phyloP scores from a whole-genome alignment of 768 basidiomycete genomes.

The Panaeolus cyanescens region DNA sequence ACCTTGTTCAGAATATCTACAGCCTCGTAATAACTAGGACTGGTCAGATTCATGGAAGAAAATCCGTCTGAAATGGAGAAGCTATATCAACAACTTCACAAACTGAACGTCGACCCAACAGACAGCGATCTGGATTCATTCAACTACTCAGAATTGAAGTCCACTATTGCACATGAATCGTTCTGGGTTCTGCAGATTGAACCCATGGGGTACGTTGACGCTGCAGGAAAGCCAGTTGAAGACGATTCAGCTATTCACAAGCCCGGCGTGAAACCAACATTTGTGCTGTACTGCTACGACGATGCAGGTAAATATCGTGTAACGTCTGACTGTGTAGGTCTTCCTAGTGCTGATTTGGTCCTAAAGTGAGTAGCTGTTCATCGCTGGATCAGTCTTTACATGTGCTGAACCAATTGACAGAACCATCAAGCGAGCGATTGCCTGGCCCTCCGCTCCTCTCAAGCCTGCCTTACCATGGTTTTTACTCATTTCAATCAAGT shows the following conservation, averaged over 20 bases:
- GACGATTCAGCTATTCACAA: conserved; percentile 15
- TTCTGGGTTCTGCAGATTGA: conserved; percentile 36
- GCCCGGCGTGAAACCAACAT: conserved; percentile 22
- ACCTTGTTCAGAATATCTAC: not conserved
- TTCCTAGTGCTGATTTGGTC: conserved; percentile 30
- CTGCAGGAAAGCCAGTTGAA: conserved; percentile 13
- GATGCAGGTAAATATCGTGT: conserved; percentile 23
- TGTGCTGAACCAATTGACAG: conserved; percentile 18
- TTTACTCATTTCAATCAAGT: conserved; percentile 28
- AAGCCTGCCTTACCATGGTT: conserved; percentile 28
- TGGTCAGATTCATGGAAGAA: conserved; percentile 22
- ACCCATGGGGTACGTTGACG: conserved; percentile 25
- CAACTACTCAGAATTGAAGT: conserved; percentile 22
- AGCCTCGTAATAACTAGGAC: not conserved
- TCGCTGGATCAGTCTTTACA: not conserved
- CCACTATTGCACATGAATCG: conserved; percentile 23
- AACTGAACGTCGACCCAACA: conserved; percentile 10
- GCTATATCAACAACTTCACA: conserved; percentile 16
- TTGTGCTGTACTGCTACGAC: conserved; percentile 30
- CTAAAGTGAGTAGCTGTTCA: conserved; percentile 24
- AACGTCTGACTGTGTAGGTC: conserved; percentile 19
- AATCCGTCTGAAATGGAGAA: conserved; percentile 24
- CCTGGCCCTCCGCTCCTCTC: conserved; percentile 28
- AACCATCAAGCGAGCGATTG: conserved; percentile 29
- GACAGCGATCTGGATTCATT: conserved; percentile 20